Percentiles rank a stretch among this genome's conserved stretches.
phyloP scores from a whole-genome alignment of 1,284 basidiomycete genomes.

The Ustilago loliicola region DNA sequence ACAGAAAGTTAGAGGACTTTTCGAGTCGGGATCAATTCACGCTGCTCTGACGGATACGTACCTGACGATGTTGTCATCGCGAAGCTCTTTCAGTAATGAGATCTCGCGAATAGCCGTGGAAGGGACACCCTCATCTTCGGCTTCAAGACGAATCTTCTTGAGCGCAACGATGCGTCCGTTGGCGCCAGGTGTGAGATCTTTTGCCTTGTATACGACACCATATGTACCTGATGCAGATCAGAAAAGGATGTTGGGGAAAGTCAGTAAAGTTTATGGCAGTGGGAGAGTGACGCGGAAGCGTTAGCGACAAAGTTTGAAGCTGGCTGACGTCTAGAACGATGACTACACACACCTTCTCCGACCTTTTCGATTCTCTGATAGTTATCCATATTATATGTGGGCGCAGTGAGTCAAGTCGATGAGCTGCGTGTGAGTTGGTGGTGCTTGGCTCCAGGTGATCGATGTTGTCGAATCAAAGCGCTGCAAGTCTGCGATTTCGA shows the following conservation, averaged over 20 bases:
- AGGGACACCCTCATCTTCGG: constrained; percentile 97
- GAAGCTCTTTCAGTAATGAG: constrained; percentile 94
- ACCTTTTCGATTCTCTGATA: constrained; percentile 83
- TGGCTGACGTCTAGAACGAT: background rate
- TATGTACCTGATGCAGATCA: constrained; percentile 87
- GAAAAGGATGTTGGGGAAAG: too few relatives aligned
- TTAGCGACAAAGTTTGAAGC: background rate
- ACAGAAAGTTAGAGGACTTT: constrained; percentile 3
- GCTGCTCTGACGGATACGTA: constrained; percentile 16
- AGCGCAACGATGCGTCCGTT: constrained; percentile 69
- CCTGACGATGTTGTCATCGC: constrained; percentile 92
- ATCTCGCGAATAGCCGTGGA: constrained; percentile 98
- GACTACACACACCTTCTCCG: constrained; percentile 60
- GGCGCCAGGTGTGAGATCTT: constrained; percentile 78
- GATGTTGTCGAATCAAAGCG: background rate
- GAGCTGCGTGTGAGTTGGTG: background rate
- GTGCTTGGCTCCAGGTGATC: background rate
- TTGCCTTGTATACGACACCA: constrained; percentile 86
- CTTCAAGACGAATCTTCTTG: constrained; percentile 98
- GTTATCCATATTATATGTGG: constrained; percentile 70
- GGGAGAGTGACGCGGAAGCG: background rate
- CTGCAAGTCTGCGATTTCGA: background rate
- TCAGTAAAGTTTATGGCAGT: background rate
- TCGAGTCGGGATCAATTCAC: background rate
- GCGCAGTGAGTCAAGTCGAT: background rate